phyloP scores from a whole-genome alignment of 1,139 yeast genomes.

The Oligophagozyma castellii region DNA sequence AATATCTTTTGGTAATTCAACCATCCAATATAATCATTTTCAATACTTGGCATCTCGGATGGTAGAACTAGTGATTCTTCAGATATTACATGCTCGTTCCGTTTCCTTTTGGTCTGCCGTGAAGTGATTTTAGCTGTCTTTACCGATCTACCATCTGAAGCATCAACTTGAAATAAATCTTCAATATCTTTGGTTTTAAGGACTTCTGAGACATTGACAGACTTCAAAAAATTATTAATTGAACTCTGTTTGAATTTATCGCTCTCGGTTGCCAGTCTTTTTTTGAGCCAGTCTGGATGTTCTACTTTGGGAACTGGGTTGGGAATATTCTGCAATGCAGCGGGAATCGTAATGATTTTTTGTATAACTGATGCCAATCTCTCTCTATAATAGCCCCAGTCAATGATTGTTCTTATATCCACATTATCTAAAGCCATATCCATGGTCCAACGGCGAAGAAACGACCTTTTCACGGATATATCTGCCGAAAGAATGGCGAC shows the following conservation, averaged over 20 bases:
- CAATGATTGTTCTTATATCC: conserved; percentile 81
- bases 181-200: conserved; percentile 54
- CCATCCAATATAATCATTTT: conserved; percentile 65
- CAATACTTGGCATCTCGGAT: conserved; percentile 55
- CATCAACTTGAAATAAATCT: conserved; percentile 41
- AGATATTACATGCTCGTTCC: conserved; percentile 26
- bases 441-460: conserved; percentile 73
- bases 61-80: conserved; percentile 37
- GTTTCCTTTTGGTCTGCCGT: conserved; percentile 21
- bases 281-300: conserved; percentile 89
- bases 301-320: conserved; percentile 93
- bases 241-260: conserved; percentile 65
- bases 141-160: conserved; percentile 9
- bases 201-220: conserved; percentile 20
- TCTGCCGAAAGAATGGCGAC: conserved; percentile 92
- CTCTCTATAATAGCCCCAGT: conserved; percentile 88
- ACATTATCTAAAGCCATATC: conserved; percentile 69
- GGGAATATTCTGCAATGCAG: conserved; percentile 78
- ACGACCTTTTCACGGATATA: conserved; percentile 40
- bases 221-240: conserved; percentile 43
- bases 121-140: conserved; percentile 41
- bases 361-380: conserved; percentile 88
- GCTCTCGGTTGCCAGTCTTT: conserved; percentile 41
- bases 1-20: conserved; percentile 67
- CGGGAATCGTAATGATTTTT: conserved; percentile 93